Conservation (phyloP, 2,329 filamentous ascomycete species). For the Pseudogymnoascus sp. region DNA sequence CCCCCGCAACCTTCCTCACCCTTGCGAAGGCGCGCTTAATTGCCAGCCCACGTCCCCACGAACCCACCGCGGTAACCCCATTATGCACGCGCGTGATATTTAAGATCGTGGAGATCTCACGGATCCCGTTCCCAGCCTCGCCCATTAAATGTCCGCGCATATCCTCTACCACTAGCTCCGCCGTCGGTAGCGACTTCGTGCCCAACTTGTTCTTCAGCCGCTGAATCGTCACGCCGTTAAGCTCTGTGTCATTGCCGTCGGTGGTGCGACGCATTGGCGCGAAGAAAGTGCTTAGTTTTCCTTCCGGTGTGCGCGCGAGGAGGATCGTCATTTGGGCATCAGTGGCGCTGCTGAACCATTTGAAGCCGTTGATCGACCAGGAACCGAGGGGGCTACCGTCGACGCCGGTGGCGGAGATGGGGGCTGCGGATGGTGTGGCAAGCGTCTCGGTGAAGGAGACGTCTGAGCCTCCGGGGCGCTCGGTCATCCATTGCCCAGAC, state of each 20-base stretch:
- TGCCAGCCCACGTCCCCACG: constrained; percentile 47
- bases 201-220: constrained; percentile 67
- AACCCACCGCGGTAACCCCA: constrained; percentile 44
- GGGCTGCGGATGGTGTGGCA: constrained; percentile 32
- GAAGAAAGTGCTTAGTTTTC: constrained; percentile 53
- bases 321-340: constrained; percentile 58
- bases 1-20: constrained; percentile 45
- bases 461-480: constrained; percentile 61
- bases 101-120: constrained; percentile 60
- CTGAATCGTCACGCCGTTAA: constrained; percentile 62
- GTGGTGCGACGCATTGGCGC: constrained; percentile 48
- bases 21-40: constrained; percentile 51
- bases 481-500: constrained; percentile 73
- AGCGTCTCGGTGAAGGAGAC: constrained; percentile 61
- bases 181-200: constrained; percentile 62
- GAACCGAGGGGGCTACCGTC: constrained; percentile 41
- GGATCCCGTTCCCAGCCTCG: constrained; percentile 56
- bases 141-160: constrained; percentile 62
- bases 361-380: constrained; percentile 59
- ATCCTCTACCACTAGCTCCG: constrained; percentile 58
- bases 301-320: constrained; percentile 50
- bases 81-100: constrained; percentile 59
- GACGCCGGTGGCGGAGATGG: constrained; percentile 17
- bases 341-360: constrained; percentile 63
- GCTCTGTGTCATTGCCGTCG: constrained; percentile 30